phyloP scores from a whole-genome alignment of 2,329 filamentous ascomycete species.

The Colletotrichum liriopes region DNA sequence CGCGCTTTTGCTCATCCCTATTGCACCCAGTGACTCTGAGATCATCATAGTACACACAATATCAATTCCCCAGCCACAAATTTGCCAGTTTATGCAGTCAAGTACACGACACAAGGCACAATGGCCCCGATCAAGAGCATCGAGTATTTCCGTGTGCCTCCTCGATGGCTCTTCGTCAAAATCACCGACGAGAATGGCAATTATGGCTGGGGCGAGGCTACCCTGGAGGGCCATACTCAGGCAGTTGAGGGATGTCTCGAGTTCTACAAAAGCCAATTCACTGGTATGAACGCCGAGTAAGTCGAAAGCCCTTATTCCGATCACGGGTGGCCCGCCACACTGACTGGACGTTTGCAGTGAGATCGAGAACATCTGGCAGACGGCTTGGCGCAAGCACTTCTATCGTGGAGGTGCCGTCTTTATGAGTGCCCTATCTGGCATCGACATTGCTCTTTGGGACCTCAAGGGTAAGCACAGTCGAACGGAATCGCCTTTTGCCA shows the following conservation, averaged over 20 bases:
- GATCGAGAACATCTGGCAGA: constrained; percentile 81
- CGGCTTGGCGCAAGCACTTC: constrained; percentile 74
- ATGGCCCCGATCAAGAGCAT: constrained; percentile 65
- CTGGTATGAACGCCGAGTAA: constrained; percentile 75
- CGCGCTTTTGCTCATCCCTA: background rate
- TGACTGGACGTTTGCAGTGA: constrained; percentile 48
- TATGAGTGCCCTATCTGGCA: constrained; percentile 78
- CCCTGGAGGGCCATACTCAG: constrained; percentile 75
- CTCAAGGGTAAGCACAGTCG: constrained; percentile 63
- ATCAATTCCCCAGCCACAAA: background rate
- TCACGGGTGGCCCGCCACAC: background rate
- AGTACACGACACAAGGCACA: background rate
- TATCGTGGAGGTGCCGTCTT: constrained; percentile 80
- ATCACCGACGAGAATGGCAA: constrained; percentile 72
- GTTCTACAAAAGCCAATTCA: constrained; percentile 69
- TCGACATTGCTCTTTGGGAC: constrained; percentile 81
- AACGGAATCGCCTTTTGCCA: constrained; percentile 11
- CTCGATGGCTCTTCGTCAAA: constrained; percentile 79
- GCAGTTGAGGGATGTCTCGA: constrained; percentile 77
- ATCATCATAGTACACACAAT: background rate
- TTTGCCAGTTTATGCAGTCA: background rate
- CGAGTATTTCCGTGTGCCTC: constrained; percentile 77
- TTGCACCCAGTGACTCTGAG: background rate
- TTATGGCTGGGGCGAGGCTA: constrained; percentile 76
- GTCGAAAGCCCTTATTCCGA: background rate